Evolutionary conservation across 345 rosid species (phyloP), one percentile per base, ranked within the genome.

Genomic region (Populus deltoides): DNA sequence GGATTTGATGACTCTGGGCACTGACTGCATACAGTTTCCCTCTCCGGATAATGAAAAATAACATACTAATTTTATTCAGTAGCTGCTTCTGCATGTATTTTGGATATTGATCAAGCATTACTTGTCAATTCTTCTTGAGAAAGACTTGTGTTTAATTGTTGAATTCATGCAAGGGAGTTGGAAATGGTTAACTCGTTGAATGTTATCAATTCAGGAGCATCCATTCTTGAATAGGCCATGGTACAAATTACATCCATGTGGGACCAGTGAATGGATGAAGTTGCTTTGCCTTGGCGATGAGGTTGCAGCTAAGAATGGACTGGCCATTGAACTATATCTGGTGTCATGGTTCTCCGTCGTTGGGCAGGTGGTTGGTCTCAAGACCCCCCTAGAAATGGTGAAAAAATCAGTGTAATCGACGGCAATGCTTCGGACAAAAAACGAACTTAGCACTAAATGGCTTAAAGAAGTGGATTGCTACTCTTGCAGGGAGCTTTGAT

Each of bases 201-300:
- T 45, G 18, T 47, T 47, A 47, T 15, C 3, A 13, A 15, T 77
- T 68, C 83, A 94, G 97, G 98, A 95, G 76, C 99, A 95, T 88
- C 97, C 99, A 24, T 91, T 83, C 87, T 79, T 95, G 82, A 85
- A 88, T 78, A 84, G 93, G 68, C 97, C 97, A 41, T 95, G 99
- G 99, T 89, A 86, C 86, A 93, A 93, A 86, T 82, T 95, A 80
- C 99, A 95, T 85, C 99, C 99, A 0, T 95, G 98, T 33, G 98
- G 96, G 12, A 93, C 98, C 25, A 79, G 87, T 36, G 97, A 95
- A 77, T 92, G 96, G 92, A 88, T 92, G 83, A 92, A 88, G 77
- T 76, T 93, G 79, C 97, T 94, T 72, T 87, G 89, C 70, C 85
- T 70, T n/a, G 86, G 85, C 1, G 82, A 86, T 35, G 70, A 74